phyloP scores from a whole-genome alignment of 495 filamentous ascomycete species.

The Melanomma pulvis-pyrius region DNA sequence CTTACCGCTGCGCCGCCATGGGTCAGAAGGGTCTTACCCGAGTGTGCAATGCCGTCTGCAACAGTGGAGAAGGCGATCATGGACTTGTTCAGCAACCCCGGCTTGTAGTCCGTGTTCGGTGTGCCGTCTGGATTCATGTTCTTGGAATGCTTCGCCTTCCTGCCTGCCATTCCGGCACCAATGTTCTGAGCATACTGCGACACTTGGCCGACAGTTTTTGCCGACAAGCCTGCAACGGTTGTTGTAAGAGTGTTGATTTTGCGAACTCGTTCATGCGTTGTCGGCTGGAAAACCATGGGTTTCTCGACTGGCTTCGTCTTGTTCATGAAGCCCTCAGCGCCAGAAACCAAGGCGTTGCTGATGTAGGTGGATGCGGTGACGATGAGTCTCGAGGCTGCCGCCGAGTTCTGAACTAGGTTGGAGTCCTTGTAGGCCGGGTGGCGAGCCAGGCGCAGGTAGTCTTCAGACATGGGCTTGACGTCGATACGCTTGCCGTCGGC shows the following conservation, averaged over 20 bases:
- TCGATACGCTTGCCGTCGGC: conserved; percentile 70
- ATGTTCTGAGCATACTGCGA: conserved; percentile 82
- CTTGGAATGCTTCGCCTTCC: conserved; percentile 59
- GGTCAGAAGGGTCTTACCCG: conserved; percentile 71
- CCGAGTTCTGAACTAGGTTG: conserved; percentile 84
- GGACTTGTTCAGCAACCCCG: conserved; percentile 89
- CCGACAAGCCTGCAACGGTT: conserved; percentile 73
- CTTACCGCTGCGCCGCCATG: conserved; percentile 75
- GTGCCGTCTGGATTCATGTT: conserved; percentile 66
- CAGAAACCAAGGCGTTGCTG: conserved; percentile 70
- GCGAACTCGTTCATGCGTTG: conserved; percentile 80
- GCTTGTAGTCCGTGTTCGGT: conserved; percentile 70
- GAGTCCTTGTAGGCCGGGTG: conserved; percentile 90
- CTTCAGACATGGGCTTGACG: conserved; percentile 74
- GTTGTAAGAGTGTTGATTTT: conserved; percentile 81
- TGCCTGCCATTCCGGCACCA: conserved; percentile 71
- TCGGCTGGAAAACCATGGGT: conserved; percentile 83
- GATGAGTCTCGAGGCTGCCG: conserved; percentile 87
- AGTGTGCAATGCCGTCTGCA: conserved; percentile 88
- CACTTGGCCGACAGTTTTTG: conserved; percentile 84
- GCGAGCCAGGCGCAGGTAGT: conserved; percentile 77
- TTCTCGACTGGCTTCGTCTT: conserved; percentile 74
- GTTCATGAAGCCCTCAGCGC: conserved; percentile 79
- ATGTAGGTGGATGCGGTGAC: conserved; percentile 82
- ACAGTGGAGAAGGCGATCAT: conserved; percentile 96